A percentile compares a stretch with the other conserved stretches of the same genome.
Conservation (phyloP, 2,329 filamentous ascomycete genomes). For the Chaetomiaceae sp. region DNA sequence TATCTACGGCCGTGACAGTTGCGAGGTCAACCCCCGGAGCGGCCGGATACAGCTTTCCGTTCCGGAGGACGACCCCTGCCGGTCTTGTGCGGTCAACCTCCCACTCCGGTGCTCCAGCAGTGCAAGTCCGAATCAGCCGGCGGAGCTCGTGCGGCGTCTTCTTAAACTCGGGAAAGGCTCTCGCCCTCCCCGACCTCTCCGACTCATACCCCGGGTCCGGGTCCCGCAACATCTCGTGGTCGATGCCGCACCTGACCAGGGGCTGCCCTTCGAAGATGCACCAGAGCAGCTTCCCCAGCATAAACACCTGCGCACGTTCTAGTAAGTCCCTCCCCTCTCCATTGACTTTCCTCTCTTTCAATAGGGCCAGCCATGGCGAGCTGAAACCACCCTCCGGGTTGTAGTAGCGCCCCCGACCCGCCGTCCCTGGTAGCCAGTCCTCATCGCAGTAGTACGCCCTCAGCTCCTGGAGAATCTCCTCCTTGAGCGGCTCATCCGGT, state of each 20-base stretch:
- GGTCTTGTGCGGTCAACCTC: not conserved
- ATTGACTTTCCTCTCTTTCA: not conserved
- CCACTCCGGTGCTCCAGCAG: slow-evolving; percentile 25
- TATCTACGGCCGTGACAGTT: not conserved
- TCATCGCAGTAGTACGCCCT: slow-evolving; percentile 11
- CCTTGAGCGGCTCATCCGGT: not conserved
- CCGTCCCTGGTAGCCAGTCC: slow-evolving; percentile 18
- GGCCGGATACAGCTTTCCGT: slow-evolving; percentile 18
- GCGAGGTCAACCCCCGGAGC: not conserved
- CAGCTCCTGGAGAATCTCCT: slow-evolving; percentile 8
- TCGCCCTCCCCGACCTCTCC: not conserved
- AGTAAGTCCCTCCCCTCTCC: not conserved
- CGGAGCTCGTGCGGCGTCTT: slow-evolving; percentile 14
- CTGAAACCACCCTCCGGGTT: slow-evolving; percentile 23
- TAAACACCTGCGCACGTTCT: slow-evolving; percentile 27
- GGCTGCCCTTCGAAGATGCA: slow-evolving; percentile 27
- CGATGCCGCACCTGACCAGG: slow-evolving; percentile 21
- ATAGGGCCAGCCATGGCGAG: slow-evolving; percentile 22
- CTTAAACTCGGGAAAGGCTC: slow-evolving; percentile 22
- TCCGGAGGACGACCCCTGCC: slow-evolving; percentile 12
- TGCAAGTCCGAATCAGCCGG: slow-evolving; percentile 21
- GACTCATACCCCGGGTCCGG: slow-evolving; percentile 1
- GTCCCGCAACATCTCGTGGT: slow-evolving; percentile 22
- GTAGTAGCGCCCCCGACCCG: slow-evolving; percentile 7
- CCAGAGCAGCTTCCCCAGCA: slow-evolving; percentile 29